Evolutionary conservation across 1,284 basidiomycete species (phyloP).

Genomic region (Coniferiporia weirii): DNA sequence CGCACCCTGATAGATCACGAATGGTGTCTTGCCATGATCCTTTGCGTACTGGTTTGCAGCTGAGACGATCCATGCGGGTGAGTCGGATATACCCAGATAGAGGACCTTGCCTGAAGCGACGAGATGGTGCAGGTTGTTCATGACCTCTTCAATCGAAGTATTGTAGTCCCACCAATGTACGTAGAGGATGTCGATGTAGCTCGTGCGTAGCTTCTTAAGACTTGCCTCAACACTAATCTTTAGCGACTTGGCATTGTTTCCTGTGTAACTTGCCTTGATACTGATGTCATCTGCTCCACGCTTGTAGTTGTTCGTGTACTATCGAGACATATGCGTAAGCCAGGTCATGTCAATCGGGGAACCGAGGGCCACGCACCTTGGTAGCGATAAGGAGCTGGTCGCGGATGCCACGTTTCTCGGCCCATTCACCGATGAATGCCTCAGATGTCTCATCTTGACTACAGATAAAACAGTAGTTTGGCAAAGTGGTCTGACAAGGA

Average conservation of each 20-base stretch:
- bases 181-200: too few relatives aligned
- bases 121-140: conserved; percentile 28
- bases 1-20: conserved; percentile 30
- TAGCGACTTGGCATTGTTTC: conserved; percentile 32
- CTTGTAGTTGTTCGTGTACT: conserved; percentile 31
- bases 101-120: conserved; percentile 39
- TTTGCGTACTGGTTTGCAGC: conserved; percentile 20
- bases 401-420: conserved; percentile 35
- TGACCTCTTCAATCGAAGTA: too few relatives aligned
- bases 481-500: too few relatives aligned
- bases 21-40: conserved; percentile 29
- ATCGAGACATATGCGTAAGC: conserved; percentile 26
- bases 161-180: too few relatives aligned
- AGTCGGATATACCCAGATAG: conserved; percentile 30
- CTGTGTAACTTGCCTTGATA: conserved; percentile 29
- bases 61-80: conserved; percentile 23
- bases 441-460: neutral
- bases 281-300: conserved; percentile 19
- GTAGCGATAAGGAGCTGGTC: conserved; percentile 44
- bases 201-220: too few relatives aligned
- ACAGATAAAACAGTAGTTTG: neutral
- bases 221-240: conserved; percentile 28
- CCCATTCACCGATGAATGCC: conserved; percentile 36
- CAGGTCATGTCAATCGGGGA: conserved; percentile 18
- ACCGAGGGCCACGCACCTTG: conserved; percentile 28